These are phyloP conservation scores for Sclerotinia borealis DNA, from an alignment of 2,329 filamentous ascomycete species.

Conservation along the genomic window DNA sequence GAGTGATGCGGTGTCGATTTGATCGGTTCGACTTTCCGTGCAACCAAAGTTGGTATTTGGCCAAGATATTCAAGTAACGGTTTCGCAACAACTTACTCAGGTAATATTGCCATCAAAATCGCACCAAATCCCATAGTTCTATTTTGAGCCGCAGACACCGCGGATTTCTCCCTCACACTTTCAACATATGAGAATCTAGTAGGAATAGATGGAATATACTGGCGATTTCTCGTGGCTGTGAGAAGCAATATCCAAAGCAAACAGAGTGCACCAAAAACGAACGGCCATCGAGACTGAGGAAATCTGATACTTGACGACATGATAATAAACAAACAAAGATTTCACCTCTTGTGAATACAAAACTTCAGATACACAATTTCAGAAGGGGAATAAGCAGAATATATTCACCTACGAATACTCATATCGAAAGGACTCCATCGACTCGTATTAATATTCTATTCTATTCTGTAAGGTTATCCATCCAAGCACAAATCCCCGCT, in stretches of 20 bases:
- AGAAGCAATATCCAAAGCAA: not conserved
- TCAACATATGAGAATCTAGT: not conserved
- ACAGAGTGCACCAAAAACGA: not conserved
- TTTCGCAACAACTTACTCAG: not conserved
- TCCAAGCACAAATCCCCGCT: conserved; percentile 94
- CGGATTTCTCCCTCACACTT: not conserved
- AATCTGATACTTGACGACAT: not conserved
- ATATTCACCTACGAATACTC: conserved; percentile 81
- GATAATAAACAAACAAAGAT: not conserved
- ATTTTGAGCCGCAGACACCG: not conserved
- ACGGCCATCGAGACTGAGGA: not conserved
- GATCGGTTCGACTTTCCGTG: not conserved
- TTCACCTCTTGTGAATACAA: not conserved
- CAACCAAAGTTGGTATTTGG: not conserved
- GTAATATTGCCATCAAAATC: not conserved
- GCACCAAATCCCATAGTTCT: conserved; percentile 2
- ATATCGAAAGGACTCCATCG: conserved; percentile 95
- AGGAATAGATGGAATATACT: not conserved
- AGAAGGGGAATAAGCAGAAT: too few relatives aligned
- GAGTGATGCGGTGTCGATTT: not conserved
- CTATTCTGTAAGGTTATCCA: too few relatives aligned
- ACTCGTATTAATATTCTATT: conserved; percentile 99
- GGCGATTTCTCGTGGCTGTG: not conserved
- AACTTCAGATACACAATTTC: too few relatives aligned
- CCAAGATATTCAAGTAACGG: not conserved